phyloP scores from a whole-genome alignment of 495 filamentous ascomycete genomes.

The Rostrohypoxylon terebratum region DNA sequence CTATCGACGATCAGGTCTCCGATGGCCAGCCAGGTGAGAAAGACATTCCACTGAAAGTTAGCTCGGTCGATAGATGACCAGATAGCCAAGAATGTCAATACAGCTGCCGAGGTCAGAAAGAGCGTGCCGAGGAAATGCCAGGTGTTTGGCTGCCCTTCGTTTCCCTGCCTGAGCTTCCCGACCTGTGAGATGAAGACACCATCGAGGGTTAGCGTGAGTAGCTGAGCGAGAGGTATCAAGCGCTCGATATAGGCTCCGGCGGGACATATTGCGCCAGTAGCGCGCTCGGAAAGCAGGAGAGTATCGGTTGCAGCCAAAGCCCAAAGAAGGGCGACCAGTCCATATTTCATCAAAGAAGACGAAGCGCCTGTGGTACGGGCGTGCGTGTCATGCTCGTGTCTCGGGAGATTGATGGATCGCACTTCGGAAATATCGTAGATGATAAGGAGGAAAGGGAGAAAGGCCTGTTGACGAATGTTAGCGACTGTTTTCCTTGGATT shows the following conservation, averaged over 20 bases:
- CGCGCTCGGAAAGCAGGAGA: slow-evolving; percentile 37
- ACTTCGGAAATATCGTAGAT: slow-evolving; percentile 32
- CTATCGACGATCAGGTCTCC: slow-evolving; percentile 41
- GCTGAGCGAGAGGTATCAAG: slow-evolving; percentile 42
- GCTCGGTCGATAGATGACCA: slow-evolving; percentile 41
- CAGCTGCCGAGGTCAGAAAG: slow-evolving; percentile 35
- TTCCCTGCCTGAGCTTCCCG: slow-evolving; percentile 34
- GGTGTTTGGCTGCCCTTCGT: slow-evolving; percentile 19
- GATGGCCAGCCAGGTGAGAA: slow-evolving; percentile 37
- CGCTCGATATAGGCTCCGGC: slow-evolving; percentile 37
- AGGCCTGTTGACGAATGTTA: slow-evolving; percentile 28
- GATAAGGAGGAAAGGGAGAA: slow-evolving; percentile 44
- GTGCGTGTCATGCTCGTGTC: slow-evolving; percentile 27
- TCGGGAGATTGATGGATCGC: slow-evolving; percentile 32
- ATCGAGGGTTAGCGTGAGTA: slow-evolving; percentile 41
- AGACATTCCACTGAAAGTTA: slow-evolving; percentile 42
- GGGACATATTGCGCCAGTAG: slow-evolving; percentile 47
- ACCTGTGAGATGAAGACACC: slow-evolving; percentile 37
- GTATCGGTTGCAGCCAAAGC: slow-evolving; percentile 42
- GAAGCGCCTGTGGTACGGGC: slow-evolving; percentile 12
- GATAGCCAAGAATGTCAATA: slow-evolving; percentile 40
- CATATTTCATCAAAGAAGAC: slow-evolving; percentile 26
- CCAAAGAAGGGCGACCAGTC: slow-evolving; percentile 43
- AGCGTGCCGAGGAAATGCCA: slow-evolving; percentile 39
- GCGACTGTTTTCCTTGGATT: neutral